These are phyloP conservation scores for Coemansia sp. DNA, from an alignment of 192 early-diverging fungal genomes.

Conservation along the genomic window DNA sequence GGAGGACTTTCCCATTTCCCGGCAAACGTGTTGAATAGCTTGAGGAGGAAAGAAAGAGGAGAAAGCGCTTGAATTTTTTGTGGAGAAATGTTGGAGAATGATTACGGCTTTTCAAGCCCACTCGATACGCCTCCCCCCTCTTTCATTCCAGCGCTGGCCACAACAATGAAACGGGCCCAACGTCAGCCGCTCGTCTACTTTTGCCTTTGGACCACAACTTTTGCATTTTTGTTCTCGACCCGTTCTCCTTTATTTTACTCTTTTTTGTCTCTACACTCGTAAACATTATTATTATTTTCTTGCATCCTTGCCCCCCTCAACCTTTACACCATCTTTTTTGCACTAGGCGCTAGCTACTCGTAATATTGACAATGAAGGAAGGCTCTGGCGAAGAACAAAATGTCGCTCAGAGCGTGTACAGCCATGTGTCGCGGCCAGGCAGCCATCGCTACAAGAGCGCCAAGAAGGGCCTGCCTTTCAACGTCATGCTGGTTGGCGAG, in stretches of 20 bases:
- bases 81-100: slow-evolving; percentile 13
- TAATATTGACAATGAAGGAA: slow-evolving; percentile 28
- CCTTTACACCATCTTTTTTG: background rate
- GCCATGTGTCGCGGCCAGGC: slow-evolving; percentile 51
- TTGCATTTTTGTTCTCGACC: background rate
- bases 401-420: slow-evolving; percentile 52
- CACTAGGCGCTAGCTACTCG: background rate
- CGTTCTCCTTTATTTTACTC: background rate
- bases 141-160: slow-evolving; percentile 1
- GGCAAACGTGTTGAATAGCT: too few relatives aligned
- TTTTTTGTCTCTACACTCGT: background rate
- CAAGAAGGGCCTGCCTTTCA: slow-evolving; percentile 96
- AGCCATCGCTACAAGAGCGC: slow-evolving; percentile 86
- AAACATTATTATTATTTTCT: background rate
- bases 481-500: slow-evolving; percentile 95
- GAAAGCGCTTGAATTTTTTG: background rate
- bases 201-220: background rate
- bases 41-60: background rate
- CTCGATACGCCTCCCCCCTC: background rate
- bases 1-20: background rate
- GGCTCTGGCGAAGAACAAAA: slow-evolving; percentile 58
- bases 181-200: background rate
- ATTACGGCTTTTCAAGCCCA: slow-evolving; percentile 12
- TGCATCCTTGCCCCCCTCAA: background rate
- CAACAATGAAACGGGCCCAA: slow-evolving; percentile 7